These are phyloP conservation scores for Sporothrix pallida DNA, from an alignment of 2,329 filamentous ascomycete genomes.

Conservation along the genomic window DNA sequence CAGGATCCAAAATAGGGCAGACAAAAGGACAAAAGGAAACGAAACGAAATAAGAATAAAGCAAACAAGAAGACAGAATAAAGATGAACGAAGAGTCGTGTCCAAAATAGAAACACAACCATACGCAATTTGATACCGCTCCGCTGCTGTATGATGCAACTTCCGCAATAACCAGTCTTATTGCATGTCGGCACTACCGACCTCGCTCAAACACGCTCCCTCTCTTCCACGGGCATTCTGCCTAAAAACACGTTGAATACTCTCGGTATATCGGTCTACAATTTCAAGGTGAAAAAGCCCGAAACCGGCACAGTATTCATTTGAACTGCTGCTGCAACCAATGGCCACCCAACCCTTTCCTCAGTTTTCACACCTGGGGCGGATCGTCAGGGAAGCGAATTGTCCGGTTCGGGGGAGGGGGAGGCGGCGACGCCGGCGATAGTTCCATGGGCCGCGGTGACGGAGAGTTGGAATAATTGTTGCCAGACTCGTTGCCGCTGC, in stretches of 20 bases:
- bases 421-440: background rate
- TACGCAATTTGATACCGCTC: background rate
- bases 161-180: background rate
- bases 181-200: conserved; percentile 1
- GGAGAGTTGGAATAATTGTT: background rate
- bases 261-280: background rate
- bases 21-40: background rate
- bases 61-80: background rate
- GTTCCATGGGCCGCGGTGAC: background rate
- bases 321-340: background rate
- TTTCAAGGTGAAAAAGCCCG: background rate
- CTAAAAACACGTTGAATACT: background rate
- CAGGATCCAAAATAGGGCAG: conserved; percentile 10
- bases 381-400: conserved; percentile 55
- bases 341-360: background rate
- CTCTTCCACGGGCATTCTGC: background rate
- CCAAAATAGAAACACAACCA: background rate
- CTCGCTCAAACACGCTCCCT: background rate
- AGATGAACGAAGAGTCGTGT: background rate
- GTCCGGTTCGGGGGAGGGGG: conserved; percentile 41
- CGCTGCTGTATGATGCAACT: background rate
- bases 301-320: background rate
- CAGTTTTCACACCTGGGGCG: background rate
- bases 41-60: background rate
- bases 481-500: background rate